Evolutionary conservation across 2,329 filamentous ascomycete genomes (phyloP), one percentile per base, ranked within the genome.

Genomic region (Pezicula neosporulosa): DNA sequence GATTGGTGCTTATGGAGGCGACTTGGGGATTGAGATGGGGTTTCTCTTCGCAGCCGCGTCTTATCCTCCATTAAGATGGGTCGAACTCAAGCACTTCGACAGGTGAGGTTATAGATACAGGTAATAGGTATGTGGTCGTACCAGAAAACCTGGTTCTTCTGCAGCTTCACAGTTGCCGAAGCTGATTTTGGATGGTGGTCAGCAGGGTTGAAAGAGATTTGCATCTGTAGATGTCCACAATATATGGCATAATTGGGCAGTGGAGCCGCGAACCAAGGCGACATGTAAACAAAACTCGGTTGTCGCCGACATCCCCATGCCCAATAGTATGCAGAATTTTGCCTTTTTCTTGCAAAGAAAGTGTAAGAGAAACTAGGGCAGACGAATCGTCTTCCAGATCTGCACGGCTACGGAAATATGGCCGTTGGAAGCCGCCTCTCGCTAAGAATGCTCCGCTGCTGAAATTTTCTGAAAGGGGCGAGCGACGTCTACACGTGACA

Each of bases 21-120:
- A 79, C 60, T 65, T 79, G 45, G 77, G 75, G 9, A 80, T 79
- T 56, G 70, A 81, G 69, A 67, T 83, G 41, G 70, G 76, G 1
- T 69, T 82, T 39, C 65, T 73, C 6, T 74, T 78, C 36, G 77
- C 77, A 0, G 60, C 75, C 10, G 37, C 76, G 18, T 66, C 68
- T 6, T 81, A 73, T 59, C 58, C 76, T 3, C 77, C 76, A 2
- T 66, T 74, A 49, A 66, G 79, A 48, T 77, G 70, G 56, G 54
- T 75, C 49, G 78, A 83, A 69, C 62, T 72, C 56, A 77, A 70
- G 65, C 70, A 69, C 53, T 60, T 74, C 35, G 73, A 73, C 13
- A 67, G 70, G 42, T 75, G 35, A 44, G 24, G 42, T 28, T 10
- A 33, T 33, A 1, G 30, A 33, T 33, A 33, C 30, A 33, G 30